Evolutionary conservation across 2,329 filamentous ascomycete genomes (phyloP), one percentile per base, ranked within the genome.

Genomic region (Talaromyces pinophilus): DNA sequence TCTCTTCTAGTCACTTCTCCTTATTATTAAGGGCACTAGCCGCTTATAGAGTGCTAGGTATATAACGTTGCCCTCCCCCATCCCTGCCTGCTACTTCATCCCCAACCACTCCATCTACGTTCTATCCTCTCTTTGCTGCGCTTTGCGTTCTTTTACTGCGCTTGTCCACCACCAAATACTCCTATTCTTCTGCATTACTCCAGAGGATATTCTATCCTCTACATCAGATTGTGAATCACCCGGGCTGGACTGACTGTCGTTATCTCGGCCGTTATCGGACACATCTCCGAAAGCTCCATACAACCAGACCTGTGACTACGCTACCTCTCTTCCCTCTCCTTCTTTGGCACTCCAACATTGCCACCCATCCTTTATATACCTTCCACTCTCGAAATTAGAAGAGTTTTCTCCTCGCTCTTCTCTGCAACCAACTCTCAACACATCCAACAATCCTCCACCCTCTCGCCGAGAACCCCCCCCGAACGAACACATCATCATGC

Each of bases 401-500:
- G 30, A 35, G 11, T 38, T 57, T 30, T 22, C 33, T 57, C 22
- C n/a, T 38, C 11, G 6, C 33, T 13, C 3, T 25, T 19, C 2
- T 38, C 33, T 33, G n/a, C 30, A 19, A 13, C 1, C 52, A 35
- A 11, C 2, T 55, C 30, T 3, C 28, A 52, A 28, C 15, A 11
- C 50, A 35, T 13, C 28, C 15, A 33, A 4, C 28, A 17, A n/a
- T 17, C 17, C 15, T 55, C 17, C n/a, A 19, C 30, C 52, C 8
- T 55, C 30, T 35, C 28, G 50, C 50, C 50, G 28, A 54, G n/a
- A 35, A 55, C 30, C 17, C 22, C 17, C 22, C 28, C 52, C 30
- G 10, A 44, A 59, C 63, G 30, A 46, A 22, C 64, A 59, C 64
- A 77, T n/a, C 54, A 76, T 64, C 69, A 79, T 78, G 74, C 73